phyloP scores from a whole-genome alignment of 306 rosid species.

The Lathyrus oleraceus region DNA sequence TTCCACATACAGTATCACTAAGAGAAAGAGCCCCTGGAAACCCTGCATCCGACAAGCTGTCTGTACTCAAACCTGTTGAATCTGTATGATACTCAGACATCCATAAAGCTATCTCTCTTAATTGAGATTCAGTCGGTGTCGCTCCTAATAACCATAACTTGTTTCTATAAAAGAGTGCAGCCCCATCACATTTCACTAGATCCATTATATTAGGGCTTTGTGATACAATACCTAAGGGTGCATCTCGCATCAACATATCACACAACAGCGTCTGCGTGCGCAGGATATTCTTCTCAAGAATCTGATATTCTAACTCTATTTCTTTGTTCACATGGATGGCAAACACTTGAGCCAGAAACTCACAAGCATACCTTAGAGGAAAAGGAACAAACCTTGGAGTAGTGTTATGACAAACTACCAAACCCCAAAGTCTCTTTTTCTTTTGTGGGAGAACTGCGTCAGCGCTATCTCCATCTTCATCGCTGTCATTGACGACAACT shows the following conservation, averaged over 20 bases:
- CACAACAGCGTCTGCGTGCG: slow-evolving; percentile 93
- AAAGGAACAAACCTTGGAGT: slow-evolving; percentile 91
- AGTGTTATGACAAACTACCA: slow-evolving; percentile 93
- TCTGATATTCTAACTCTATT: slow-evolving; percentile 79
- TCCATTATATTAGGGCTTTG: slow-evolving; percentile 94
- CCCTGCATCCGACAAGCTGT: slow-evolving; percentile 91
- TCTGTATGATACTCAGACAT: slow-evolving; percentile 71
- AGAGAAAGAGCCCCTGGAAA: slow-evolving; percentile 71
- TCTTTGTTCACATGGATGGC: slow-evolving; percentile 94
- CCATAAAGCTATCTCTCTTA: slow-evolving; percentile 75
- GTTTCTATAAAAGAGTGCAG: slow-evolving; percentile 70
- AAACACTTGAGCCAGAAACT: slow-evolving; percentile 92
- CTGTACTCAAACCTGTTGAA: slow-evolving; percentile 95
- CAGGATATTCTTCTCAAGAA: slow-evolving; percentile 79
- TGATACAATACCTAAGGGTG: slow-evolving; percentile 84
- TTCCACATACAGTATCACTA: slow-evolving; percentile 77
- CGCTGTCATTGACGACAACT: slow-evolving; percentile 84
- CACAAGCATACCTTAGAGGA: slow-evolving; percentile 99
- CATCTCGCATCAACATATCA: slow-evolving; percentile 95
- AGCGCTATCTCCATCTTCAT: slow-evolving; percentile 65
- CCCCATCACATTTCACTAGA: slow-evolving; percentile 95
- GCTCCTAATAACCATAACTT: slow-evolving; percentile 80
- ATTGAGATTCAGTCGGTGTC: slow-evolving; percentile 71
- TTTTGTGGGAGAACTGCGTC: slow-evolving; percentile 68
- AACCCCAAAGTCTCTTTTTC: slow-evolving; percentile 91